Conservation (phyloP, 306 rosid species). For the Calophaca sinica region DNA sequence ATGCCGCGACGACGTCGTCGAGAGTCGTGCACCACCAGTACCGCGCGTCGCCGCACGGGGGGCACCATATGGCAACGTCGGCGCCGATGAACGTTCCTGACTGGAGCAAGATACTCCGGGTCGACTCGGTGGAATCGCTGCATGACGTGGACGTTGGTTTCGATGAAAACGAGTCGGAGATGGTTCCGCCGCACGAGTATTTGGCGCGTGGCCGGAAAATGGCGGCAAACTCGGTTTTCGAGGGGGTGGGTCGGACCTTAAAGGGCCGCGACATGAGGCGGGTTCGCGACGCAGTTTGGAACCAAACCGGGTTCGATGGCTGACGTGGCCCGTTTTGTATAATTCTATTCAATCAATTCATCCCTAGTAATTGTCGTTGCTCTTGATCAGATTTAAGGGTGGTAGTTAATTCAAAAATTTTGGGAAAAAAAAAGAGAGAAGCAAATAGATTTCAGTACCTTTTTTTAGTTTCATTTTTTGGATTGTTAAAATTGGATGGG, state of each 20-base stretch:
- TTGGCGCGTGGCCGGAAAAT: conserved; percentile 76
- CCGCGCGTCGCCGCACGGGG: conserved; percentile 52
- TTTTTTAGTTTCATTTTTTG: not conserved
- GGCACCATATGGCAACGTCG: conserved; percentile 72
- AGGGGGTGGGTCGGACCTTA: conserved; percentile 93
- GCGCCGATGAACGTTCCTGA: conserved; percentile 97
- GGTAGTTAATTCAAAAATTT: conserved; percentile 28
- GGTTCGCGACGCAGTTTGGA: conserved; percentile 98
- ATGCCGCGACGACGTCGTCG: conserved; percentile 48
- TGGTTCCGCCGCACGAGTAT: conserved; percentile 96
- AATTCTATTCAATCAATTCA: not conserved
- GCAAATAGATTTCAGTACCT: not conserved
- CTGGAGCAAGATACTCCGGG: conserved; percentile 93
- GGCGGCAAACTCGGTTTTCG: conserved; percentile 86
- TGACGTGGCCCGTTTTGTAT: conserved; percentile 16
- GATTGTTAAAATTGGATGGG: conserved; percentile 21
- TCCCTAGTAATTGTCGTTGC: not conserved
- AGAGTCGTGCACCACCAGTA: conserved; percentile 79
- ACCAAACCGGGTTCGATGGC: conserved; percentile 93
- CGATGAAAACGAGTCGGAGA: conserved; percentile 63
- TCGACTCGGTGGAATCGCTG: conserved; percentile 74
- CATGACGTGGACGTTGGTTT: conserved; percentile 56
- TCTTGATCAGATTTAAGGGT: not conserved
- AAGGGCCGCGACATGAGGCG: conserved; percentile 93
- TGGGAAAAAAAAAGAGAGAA: not conserved